phyloP scores from a whole-genome alignment of 2,329 filamentous ascomycete species.

The Calonectria montana region DNA sequence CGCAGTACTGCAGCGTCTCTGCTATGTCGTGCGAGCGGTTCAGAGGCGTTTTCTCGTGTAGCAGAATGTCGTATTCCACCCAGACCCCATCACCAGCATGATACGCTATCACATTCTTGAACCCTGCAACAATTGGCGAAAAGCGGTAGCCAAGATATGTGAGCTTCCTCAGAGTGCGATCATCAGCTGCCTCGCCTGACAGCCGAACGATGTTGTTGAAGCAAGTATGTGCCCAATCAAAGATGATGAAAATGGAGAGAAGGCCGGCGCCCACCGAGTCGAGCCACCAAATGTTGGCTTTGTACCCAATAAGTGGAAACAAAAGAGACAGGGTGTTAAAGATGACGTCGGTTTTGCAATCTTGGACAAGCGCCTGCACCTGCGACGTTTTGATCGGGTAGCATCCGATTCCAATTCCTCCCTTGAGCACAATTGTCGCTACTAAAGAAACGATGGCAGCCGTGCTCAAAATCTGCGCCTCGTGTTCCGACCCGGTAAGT shows the following conservation, averaged over 20 bases:
- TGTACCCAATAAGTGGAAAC: conserved; percentile 78
- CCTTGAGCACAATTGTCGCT: conserved; percentile 81
- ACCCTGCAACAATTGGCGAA: conserved; percentile 44
- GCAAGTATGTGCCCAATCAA: conserved; percentile 72
- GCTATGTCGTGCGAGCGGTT: conserved; percentile 48
- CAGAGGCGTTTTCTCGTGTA: conserved; percentile 46
- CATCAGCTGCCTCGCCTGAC: conserved; percentile 46
- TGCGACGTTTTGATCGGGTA: conserved; percentile 83
- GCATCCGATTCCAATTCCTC: conserved; percentile 85
- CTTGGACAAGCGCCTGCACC: conserved; percentile 74
- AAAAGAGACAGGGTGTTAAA: conserved; percentile 90
- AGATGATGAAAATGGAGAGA: conserved; percentile 75
- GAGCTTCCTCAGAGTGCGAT: conserved; percentile 45
- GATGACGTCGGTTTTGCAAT: conserved; percentile 75
- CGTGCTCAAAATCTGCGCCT: conserved; percentile 47
- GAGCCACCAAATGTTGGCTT: conserved; percentile 73
- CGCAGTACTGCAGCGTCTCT: conserved; percentile 49
- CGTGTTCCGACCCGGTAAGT: conserved; percentile 67
- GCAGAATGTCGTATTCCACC: conserved; percentile 48
- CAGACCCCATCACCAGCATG: conserved; percentile 49
- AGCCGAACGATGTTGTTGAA: conserved; percentile 46
- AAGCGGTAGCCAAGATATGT: conserved; percentile 49
- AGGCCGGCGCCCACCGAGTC: conserved; percentile 71
- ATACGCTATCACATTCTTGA: conserved; percentile 50
- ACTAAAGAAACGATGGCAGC: conserved; percentile 64